Evolutionary conservation across 2,329 filamentous ascomycete species (phyloP).

Genomic region (Tolypocladium capitatum): DNA sequence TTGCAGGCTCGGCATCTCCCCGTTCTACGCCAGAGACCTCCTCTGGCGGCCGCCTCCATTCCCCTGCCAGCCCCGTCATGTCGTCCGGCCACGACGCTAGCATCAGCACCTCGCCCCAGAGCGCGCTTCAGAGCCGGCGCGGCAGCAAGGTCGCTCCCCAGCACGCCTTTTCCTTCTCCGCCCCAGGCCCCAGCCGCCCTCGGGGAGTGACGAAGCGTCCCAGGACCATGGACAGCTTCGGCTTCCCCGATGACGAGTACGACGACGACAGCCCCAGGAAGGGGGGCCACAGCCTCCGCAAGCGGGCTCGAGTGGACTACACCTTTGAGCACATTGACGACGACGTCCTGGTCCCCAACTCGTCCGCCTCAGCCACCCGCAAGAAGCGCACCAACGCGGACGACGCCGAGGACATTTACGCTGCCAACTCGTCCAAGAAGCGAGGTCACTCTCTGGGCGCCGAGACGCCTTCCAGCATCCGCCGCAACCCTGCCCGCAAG

Average conservation of each 20-base stretch:
- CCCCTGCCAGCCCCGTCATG: constrained; percentile 18
- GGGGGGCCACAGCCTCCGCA: constrained; percentile 45
- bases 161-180: constrained; percentile 23
- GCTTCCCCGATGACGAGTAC: constrained; percentile 24
- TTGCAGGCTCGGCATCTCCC: constrained; percentile 20
- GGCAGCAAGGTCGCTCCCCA: constrained; percentile 21
- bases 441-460: constrained; percentile 22
- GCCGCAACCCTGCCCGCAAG: constrained; percentile 28
- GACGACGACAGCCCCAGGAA: constrained; percentile 38
- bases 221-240: constrained; percentile 27
- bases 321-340: constrained; percentile 39
- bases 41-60: constrained; percentile 14
- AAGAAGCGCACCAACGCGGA: constrained; percentile 23
- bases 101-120: constrained; percentile 15
- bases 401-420: constrained; percentile 19
- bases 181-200: constrained; percentile 16
- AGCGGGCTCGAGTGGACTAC: constrained; percentile 44
- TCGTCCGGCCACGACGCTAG: constrained; percentile 15
- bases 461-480: constrained; percentile 22
- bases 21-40: constrained; percentile 18
- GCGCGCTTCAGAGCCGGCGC: constrained; percentile 16
- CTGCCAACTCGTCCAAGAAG: constrained; percentile 14
- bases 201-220: constrained; percentile 27
- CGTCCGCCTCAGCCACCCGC: constrained; percentile 18
- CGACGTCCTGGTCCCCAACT: constrained; percentile 25